These are phyloP conservation scores for Eragrostis nindensis DNA, from an alignment of 176 grass and related monocot species.

Conservation along the genomic window DNA sequence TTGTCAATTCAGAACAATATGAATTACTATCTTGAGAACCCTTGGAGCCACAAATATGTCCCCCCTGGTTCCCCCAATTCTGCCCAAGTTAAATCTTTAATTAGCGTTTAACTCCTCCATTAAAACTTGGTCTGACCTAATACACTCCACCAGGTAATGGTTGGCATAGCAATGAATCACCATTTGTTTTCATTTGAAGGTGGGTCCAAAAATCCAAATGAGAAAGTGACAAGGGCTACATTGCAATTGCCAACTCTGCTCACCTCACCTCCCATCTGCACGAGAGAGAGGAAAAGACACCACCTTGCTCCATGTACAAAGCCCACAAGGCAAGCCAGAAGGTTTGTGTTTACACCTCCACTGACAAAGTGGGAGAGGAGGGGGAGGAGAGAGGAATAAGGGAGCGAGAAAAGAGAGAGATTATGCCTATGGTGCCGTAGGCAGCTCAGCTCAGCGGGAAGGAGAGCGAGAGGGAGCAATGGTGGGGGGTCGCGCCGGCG, in stretches of 20 bases:
- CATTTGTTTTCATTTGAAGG: conserved; percentile 6
- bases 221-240: conserved; percentile 4
- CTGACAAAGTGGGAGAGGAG: not conserved
- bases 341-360: conserved; percentile 45
- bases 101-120: not conserved
- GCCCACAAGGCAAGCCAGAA: conserved; percentile 26
- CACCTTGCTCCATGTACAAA: conserved; percentile 44
- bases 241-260: conserved; percentile 40
- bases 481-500: conserved; percentile 41
- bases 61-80: no score
- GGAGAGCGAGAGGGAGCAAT: conserved; percentile 41
- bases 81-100: not conserved
- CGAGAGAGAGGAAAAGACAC: not conserved
- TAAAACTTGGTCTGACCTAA: not conserved
- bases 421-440: conserved; percentile 29
- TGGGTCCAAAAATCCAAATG: conserved; percentile 25
- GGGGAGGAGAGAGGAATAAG: not conserved
- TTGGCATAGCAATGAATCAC: not conserved
- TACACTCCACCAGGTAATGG: not conserved
- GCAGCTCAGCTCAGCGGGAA: conserved; percentile 11
- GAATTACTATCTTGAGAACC: no score
- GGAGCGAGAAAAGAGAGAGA: conserved; percentile 20
- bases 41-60: no score
- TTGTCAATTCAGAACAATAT: no score
- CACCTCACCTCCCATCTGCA: not conserved